Conservation (phyloP, 2,329 filamentous ascomycete genomes). For the Sphaceloma murrayae region DNA sequence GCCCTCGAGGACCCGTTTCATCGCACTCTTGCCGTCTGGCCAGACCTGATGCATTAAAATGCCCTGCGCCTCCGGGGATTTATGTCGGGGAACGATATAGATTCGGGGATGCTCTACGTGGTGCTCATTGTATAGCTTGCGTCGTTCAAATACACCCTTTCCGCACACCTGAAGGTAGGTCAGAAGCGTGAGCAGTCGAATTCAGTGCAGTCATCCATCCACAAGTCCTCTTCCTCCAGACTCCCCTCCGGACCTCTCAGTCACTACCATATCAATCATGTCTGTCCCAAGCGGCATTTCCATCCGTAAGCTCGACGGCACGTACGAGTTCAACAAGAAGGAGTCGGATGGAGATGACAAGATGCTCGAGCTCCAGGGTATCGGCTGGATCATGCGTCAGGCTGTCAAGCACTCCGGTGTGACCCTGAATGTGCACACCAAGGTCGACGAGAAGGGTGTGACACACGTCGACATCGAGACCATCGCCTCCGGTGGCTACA, state of each 20-base stretch:
- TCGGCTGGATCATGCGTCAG: constrained; percentile 33
- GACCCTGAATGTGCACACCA: constrained; percentile 51
- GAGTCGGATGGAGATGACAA: constrained; percentile 61
- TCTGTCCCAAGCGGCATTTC: constrained; percentile 60
- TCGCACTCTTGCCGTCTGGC: neutral
- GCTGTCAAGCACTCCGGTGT: constrained; percentile 60
- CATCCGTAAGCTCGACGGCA: constrained; percentile 57
- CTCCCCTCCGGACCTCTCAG: neutral
- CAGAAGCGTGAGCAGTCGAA: no score
- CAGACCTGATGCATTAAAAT: constrained; percentile 2
- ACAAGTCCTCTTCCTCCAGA: neutral
- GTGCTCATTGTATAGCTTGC: neutral
- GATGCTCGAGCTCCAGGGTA: constrained; percentile 45
- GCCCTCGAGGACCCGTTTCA: neutral
- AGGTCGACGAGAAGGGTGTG: constrained; percentile 36
- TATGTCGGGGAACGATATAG: constrained; percentile 7
- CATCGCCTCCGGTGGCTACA: constrained; percentile 59
- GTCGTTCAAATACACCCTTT: constrained; percentile 9
- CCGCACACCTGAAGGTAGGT: no score
- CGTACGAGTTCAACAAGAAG: constrained; percentile 63
- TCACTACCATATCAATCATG: constrained; percentile 42
- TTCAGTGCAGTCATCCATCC: no score
- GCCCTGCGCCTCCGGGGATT: constrained; percentile 10
- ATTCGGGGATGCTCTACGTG: constrained; percentile 9
- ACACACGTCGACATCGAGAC: constrained; percentile 63